Base-by-base conservation (phyloP, 1,284 basidiomycete species). In the Tylopilus orsonianus region DNA sequence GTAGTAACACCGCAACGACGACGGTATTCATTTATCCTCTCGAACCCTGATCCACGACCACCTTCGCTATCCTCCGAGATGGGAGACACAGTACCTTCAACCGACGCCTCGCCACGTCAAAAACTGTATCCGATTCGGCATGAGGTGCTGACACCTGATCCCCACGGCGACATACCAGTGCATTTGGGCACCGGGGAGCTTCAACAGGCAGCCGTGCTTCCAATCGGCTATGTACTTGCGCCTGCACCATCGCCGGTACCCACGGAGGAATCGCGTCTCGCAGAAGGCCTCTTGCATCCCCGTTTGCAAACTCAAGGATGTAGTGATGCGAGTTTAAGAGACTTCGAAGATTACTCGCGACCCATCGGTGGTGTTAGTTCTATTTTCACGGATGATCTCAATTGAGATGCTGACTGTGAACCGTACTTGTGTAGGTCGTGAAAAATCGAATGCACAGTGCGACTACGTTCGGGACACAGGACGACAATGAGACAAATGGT, bases 281-380 rank as follows among this genome's bases (percentile, higher is more conserved):
- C 53, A 2, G 72, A 74, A 18, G 73, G 72, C 14, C 61, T 75
- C 34, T 61, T 75, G 26, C 69, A 75, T 41, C 72, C 73, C 4
- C 58, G 62, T 4, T 50, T 69, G 33, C 55, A 44, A 24, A 53
- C 49, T 0, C 66, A 65, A 12, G 70, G 68, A 42, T 47, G 44
- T 44, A 74, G 73, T 36, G 57, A 62, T 13, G 61, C 66, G 18
- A 75, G 74, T 51, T 58, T 75, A 50, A 56, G 65, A 46, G 73
- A 75, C 51, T 71, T 75, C 43, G 65, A 72, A 53, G 73, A 75
- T 44, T 75, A 75, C 46, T 73, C 73, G 8, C 61, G 73, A 41
- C 73, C 73, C 2, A 74, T 75, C 20, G 68, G 65, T 29, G 73
- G 68, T 34, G 73, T 74, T 14, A 62, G 73, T 46, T 24, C 22